Percentiles rank a stretch among this genome's conserved stretches.
Conservation (phyloP, 306 rosid genomes). For the Citrullus amarus region DNA sequence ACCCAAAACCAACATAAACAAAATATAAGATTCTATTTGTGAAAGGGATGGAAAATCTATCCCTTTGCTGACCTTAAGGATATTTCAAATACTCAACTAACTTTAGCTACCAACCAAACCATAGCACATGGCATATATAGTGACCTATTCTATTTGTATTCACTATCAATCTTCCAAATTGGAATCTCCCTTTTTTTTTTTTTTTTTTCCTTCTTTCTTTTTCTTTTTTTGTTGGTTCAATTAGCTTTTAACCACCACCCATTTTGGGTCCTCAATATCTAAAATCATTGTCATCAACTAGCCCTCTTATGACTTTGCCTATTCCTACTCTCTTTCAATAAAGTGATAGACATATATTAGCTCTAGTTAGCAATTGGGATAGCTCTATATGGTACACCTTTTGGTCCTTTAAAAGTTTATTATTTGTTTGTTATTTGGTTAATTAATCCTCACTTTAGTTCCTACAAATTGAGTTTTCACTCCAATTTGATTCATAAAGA, state of each 20-base stretch:
- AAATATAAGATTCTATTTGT: not conserved
- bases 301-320: not conserved
- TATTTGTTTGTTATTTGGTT: not conserved
- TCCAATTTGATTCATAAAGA: not conserved
- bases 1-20: not conserved
- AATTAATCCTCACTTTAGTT: not conserved
- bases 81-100: not conserved
- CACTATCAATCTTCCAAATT: not conserved
- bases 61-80: not conserved
- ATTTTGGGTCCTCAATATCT: constrained; percentile 2
- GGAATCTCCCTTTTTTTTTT: not conserved
- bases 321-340: not conserved
- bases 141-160: not conserved
- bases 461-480: not conserved
- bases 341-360: not conserved
- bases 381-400: not conserved
- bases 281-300: not conserved
- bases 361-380: not conserved
- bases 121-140: not conserved
- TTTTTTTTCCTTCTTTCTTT: not conserved
- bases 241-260: not conserved
- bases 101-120: not conserved
- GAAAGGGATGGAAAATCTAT: constrained; percentile 5
- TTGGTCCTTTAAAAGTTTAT: not conserved
- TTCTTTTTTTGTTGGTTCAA: not conserved